Percentiles rank a stretch among this genome's conserved stretches.
Evolutionary conservation across 2,329 filamentous ascomycete genomes (phyloP).

Genomic region (Clonostachys sp.): DNA sequence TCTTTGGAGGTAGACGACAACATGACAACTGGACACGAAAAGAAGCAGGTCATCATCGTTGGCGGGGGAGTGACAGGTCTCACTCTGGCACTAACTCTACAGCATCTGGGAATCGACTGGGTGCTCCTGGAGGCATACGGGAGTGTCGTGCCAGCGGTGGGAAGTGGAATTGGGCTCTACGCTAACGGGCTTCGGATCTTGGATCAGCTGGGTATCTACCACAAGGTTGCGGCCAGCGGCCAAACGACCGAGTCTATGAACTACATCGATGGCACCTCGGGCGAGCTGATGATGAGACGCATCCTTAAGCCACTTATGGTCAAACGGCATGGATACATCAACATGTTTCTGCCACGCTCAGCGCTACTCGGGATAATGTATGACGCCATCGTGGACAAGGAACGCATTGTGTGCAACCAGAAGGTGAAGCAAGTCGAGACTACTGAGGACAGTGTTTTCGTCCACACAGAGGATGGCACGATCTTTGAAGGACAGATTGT

Average conservation of each 20-base stretch:
- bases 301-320: not conserved
- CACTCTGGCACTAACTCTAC: conserved; percentile 24
- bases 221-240: not conserved
- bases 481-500: not conserved
- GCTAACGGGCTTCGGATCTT: conserved; percentile 38
- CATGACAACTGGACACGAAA: too few species aligned
- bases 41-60: conserved; percentile 21
- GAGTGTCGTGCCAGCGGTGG: conserved; percentile 35
- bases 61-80: conserved; percentile 41
- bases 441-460: not conserved
- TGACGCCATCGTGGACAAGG: too few species aligned
- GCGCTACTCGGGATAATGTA: too few species aligned
- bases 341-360: too few species aligned
- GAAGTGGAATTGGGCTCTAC: conserved; percentile 36
- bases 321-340: too few species aligned
- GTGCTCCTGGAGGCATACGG: conserved; percentile 38
- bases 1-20: too few species aligned
- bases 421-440: not conserved
- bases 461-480: not conserved
- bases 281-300: not conserved
- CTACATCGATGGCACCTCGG: not conserved
- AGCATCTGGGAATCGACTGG: conserved; percentile 38
- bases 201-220: conserved; percentile 28
- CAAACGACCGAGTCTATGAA: not conserved
- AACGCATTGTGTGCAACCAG: too few species aligned